phyloP scores from a whole-genome alignment of 2,329 filamentous ascomycete species.

The Trichoderma cornu-damae region DNA sequence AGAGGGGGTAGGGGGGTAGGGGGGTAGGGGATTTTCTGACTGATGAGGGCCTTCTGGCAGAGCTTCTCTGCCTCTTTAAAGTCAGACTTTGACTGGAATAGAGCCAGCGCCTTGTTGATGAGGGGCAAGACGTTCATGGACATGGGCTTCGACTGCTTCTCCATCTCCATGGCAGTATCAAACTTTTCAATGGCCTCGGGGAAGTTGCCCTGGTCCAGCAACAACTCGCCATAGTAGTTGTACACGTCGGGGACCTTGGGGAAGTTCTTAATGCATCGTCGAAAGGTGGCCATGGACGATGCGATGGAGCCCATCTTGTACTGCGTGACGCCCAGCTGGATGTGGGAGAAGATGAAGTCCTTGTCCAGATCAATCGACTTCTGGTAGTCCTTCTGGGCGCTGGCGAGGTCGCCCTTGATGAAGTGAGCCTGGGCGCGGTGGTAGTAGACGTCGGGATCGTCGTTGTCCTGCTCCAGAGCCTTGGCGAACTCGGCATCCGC shows the following conservation, averaged over 20 bases:
- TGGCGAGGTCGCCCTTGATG: conserved; percentile 88
- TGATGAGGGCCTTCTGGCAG: conserved; percentile 94
- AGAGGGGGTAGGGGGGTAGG: conserved; percentile 23
- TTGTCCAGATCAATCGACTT: conserved; percentile 96
- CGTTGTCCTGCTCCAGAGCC: conserved; percentile 76
- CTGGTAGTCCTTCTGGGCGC: conserved; percentile 97
- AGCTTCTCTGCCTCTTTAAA: conserved; percentile 91
- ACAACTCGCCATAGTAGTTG: conserved; percentile 97
- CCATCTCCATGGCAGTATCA: conserved; percentile 97
- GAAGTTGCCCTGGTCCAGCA: conserved; percentile 95
- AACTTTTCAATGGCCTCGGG: conserved; percentile 96
- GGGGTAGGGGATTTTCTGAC: no score
- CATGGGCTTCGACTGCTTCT: conserved; percentile 88
- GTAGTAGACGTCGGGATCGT: conserved; percentile 97
- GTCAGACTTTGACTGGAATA: conserved; percentile 99
- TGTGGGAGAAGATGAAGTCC: conserved; percentile 98
- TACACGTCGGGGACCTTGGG: conserved; percentile 94
- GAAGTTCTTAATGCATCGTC: conserved; percentile 97
- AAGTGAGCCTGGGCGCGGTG: conserved; percentile 98
- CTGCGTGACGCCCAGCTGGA: conserved; percentile 96
- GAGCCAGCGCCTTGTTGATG: conserved; percentile 95
- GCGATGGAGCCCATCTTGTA: conserved; percentile 99
- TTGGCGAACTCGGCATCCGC: conserved; percentile 83
- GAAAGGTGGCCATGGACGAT: conserved; percentile 97
- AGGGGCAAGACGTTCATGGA: conserved; percentile 96